phyloP scores from a whole-genome alignment of 805 yeast genomes.

The Spencermartinsiella europaea region DNA sequence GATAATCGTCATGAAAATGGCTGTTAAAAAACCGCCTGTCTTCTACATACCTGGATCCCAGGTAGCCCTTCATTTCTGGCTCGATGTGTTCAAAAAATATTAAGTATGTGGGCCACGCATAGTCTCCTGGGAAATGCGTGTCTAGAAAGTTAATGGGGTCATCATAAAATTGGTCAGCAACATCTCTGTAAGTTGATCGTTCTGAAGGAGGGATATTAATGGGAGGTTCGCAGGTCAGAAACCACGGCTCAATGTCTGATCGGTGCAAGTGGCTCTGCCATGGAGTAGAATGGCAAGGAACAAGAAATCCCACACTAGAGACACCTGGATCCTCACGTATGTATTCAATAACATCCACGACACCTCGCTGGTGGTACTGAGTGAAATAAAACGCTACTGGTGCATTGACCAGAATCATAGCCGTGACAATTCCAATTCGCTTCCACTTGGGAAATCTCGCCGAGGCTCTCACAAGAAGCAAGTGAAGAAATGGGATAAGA shows the following conservation, averaged over 20 bases:
- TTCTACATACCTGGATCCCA: slow-evolving; percentile 4
- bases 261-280: slow-evolving; percentile 82
- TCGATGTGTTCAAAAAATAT: slow-evolving; percentile 67
- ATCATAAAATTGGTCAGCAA: slow-evolving; percentile 77
- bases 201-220: slow-evolving; percentile 34
- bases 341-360: slow-evolving; percentile 56
- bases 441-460: slow-evolving; percentile 7
- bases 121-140: slow-evolving; percentile 26
- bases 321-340: slow-evolving; percentile 41
- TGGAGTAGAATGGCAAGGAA: slow-evolving; percentile 98
- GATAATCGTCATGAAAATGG: slow-evolving; percentile 76
- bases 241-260: slow-evolving; percentile 52
- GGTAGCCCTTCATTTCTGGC: slow-evolving; percentile 30
- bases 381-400: slow-evolving; percentile 49
- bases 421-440: slow-evolving; percentile 8
- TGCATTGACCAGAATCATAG: slow-evolving; percentile 36
- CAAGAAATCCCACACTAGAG: slow-evolving; percentile 67
- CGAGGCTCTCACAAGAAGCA: slow-evolving; percentile 44
- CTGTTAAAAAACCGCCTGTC: slow-evolving; percentile 66
- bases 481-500: slow-evolving; percentile 65
- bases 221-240: slow-evolving; percentile 91
- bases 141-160: slow-evolving; percentile 56
- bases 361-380: slow-evolving; percentile 81
- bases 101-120: slow-evolving; percentile 65
- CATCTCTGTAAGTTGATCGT: slow-evolving; percentile 61